Conservation (phyloP, 768 basidiomycete genomes). For the Hemileccinum rubropunctum region DNA sequence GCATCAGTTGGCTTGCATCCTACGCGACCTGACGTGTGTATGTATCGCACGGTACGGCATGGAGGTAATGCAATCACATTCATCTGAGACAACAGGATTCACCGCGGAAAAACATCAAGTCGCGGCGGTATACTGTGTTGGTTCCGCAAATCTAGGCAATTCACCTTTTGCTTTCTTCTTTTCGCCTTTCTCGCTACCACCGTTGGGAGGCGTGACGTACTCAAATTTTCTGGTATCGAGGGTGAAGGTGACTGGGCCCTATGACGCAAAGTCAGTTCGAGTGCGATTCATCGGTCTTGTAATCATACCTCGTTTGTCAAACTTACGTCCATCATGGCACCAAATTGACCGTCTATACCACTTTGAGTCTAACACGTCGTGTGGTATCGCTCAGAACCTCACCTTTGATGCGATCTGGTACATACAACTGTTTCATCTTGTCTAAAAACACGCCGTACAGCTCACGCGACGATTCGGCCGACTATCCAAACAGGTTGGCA, state of each 20-base stretch:
- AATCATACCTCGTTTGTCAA: constrained; percentile 78
- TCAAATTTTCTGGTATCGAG: constrained; percentile 80
- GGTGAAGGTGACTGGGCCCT: constrained; percentile 87
- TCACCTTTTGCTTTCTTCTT: constrained; percentile 7
- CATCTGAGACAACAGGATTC: constrained; percentile 1
- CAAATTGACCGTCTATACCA: constrained; percentile 80
- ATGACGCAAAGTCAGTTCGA: constrained; percentile 4
- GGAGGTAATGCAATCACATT: constrained; percentile 2
- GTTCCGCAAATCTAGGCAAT: constrained; percentile 5
- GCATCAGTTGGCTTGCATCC: background rate
- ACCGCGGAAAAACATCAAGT: background rate
- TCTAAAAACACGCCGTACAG: constrained; percentile 75
- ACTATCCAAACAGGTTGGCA: constrained; percentile 39
- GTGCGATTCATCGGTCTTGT: background rate
- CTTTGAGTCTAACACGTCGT: background rate
- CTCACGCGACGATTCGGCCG: constrained; percentile 59
- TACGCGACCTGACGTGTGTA: background rate
- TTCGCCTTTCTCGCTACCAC: constrained; percentile 6
- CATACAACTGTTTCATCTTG: constrained; percentile 62
- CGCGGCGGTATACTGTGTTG: background rate
- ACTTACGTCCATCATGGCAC: constrained; percentile 93
- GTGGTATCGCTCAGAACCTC: background rate
- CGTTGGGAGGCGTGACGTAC: constrained; percentile 41
- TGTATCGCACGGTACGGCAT: background rate
- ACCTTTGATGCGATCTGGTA: constrained; percentile 81